A percentile compares a stretch with the other conserved stretches of the same genome.
Evolutionary conservation across 1,139 yeast genomes (phyloP).

Genomic region (Taiozyma onychis): DNA sequence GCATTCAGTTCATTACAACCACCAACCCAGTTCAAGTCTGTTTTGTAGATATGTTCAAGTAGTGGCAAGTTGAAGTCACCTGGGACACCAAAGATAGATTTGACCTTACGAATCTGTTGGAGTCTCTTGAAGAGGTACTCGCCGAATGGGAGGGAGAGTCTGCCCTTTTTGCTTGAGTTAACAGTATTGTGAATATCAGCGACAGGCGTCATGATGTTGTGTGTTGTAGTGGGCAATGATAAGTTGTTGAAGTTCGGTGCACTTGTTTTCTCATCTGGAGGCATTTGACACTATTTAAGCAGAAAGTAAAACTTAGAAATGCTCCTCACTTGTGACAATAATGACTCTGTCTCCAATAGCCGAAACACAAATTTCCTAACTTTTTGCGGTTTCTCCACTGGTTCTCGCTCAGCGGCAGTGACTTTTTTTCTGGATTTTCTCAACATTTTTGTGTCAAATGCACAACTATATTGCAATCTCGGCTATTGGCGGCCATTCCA

Average conservation of each 20-base stretch:
- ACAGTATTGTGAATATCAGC: neutral
- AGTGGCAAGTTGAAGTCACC: constrained; percentile 53
- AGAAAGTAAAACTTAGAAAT: neutral
- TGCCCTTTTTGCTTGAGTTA: neutral
- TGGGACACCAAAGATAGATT: constrained; percentile 42
- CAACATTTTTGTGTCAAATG: neutral
- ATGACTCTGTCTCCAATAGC: neutral
- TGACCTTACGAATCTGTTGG: constrained; percentile 33
- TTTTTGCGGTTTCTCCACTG: neutral
- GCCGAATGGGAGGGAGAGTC: constrained; percentile 27
- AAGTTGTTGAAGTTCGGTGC: neutral
- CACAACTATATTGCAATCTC: neutral
- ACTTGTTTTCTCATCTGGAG: neutral
- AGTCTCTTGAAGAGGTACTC: constrained; percentile 46
- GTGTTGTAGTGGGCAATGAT: neutral
- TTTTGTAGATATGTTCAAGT: constrained; percentile 48
- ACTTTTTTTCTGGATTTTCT: neutral
- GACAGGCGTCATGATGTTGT: neutral
- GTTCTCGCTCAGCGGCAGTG: neutral
- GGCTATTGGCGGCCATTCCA: neutral
- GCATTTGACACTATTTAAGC: neutral
- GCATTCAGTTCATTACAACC: constrained; percentile 54
- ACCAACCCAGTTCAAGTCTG: constrained; percentile 39
- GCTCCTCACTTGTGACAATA: neutral
- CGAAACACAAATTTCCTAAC: neutral